Conservation (phyloP, 352 stramenopile genomes). For the Phytophthora hybrid region DNA sequence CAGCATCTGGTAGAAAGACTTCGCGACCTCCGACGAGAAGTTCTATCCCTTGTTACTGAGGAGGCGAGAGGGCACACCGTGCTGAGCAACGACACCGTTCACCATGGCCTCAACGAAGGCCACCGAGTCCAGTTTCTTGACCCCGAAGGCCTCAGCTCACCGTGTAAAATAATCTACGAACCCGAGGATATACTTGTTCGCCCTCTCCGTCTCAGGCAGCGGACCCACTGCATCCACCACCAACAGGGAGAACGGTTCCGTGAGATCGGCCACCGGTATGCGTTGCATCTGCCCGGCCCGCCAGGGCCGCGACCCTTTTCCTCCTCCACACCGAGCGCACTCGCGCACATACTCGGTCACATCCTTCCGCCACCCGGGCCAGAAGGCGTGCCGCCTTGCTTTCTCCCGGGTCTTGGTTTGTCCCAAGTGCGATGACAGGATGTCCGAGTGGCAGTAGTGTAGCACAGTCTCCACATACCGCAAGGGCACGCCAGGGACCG, state of each 20-base stretch:
- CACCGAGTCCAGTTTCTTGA: background rate
- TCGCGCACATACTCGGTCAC: background rate
- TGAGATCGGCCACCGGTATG: background rate
- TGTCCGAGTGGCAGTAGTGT: conserved; percentile 16
- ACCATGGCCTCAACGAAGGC: background rate
- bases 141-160: too few relatives aligned
- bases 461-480: conserved; percentile 16
- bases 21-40: conserved; percentile 2
- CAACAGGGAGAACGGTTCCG: background rate
- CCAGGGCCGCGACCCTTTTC: conserved; percentile 5
- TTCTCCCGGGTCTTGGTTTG: conserved; percentile 6
- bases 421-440: conserved; percentile 6
- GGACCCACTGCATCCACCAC: background rate
- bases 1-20: conserved; percentile 1
- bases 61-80: background rate
- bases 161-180: too few relatives aligned
- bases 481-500: background rate
- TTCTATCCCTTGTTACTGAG: conserved; percentile 5
- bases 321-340: background rate
- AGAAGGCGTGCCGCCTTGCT: background rate
- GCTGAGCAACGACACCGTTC: background rate
- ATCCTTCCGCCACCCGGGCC: background rate
- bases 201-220: background rate
- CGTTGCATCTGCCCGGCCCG: conserved; percentile 2
- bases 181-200: too few relatives aligned